A percentile compares a stretch with the other conserved stretches of the same genome.
These are phyloP conservation scores for Rachicladosporium sp. DNA, from an alignment of 2,329 filamentous ascomycete genomes.

Conservation along the genomic window DNA sequence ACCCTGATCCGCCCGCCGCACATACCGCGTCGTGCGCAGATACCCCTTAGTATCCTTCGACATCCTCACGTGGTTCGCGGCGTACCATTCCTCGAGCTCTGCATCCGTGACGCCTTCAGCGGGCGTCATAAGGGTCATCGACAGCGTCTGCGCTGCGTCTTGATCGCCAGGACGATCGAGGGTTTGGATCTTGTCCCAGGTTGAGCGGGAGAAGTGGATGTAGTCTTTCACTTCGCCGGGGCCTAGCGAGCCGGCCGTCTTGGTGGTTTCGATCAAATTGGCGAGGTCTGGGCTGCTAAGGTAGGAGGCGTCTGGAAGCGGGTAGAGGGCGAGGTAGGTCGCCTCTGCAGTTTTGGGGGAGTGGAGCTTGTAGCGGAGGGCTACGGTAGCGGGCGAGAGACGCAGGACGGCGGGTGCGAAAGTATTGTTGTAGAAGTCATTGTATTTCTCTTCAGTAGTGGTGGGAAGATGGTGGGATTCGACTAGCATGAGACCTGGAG, in stretches of 20 bases:
- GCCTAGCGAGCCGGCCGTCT: constrained; percentile 5
- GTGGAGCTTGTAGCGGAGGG: constrained; percentile 10
- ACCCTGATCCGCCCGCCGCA: no score
- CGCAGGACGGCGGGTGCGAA: constrained; percentile 6
- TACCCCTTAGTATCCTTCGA: no score
- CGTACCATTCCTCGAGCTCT: constrained; percentile 18
- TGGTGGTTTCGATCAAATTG: constrained; percentile 4
- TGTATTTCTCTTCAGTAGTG: constrained; percentile 1
- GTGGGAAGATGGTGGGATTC: neutral
- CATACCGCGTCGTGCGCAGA: no score
- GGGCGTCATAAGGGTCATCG: constrained; percentile 13
- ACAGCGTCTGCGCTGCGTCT: constrained; percentile 5
- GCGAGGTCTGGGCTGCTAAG: constrained; percentile 5
- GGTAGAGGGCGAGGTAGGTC: constrained; percentile 11
- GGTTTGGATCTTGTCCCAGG: constrained; percentile 10
- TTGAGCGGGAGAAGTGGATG: constrained; percentile 6
- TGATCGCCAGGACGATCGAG: constrained; percentile 3
- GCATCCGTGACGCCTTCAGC: constrained; percentile 10
- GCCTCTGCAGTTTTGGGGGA: constrained; percentile 1
- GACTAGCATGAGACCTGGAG: constrained; percentile 1
- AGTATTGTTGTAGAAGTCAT: constrained; percentile 8
- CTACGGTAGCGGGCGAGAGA: constrained; percentile 3
- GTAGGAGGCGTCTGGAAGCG: constrained; percentile 4
- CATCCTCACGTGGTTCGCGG: no score
- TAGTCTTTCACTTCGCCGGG: constrained; percentile 5